These are phyloP conservation scores for Fistulinella cinereoalba DNA, from an alignment of 1,284 basidiomycete genomes.

Conservation along the genomic window DNA sequence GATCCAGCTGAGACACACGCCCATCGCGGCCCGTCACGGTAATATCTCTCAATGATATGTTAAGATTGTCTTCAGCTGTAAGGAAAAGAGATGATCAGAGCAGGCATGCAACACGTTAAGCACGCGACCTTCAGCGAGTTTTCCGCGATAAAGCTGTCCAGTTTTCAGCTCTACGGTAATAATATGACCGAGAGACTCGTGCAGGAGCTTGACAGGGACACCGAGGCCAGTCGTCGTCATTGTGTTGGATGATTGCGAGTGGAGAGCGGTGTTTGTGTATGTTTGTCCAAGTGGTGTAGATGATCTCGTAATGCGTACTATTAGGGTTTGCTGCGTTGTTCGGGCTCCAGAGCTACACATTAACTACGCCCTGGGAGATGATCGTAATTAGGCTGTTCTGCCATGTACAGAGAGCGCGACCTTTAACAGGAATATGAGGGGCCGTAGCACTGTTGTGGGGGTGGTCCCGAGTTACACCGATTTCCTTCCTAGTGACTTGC, in stretches of 20 bases:
- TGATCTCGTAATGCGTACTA: too few relatives aligned
- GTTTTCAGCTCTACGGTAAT: constrained; percentile 98
- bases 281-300: constrained; percentile 16
- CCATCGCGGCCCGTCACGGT: constrained; percentile 98
- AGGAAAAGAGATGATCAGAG: constrained; percentile 19
- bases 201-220: constrained; percentile 89
- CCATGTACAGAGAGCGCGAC: too few relatives aligned
- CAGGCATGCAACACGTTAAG: constrained; percentile 10
- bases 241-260: constrained; percentile 11
- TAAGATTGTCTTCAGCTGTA: constrained; percentile 96
- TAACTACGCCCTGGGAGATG: too few relatives aligned
- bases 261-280: constrained; percentile 15
- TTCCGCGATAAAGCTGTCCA: constrained; percentile 95
- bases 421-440: too few relatives aligned
- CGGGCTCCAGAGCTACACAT: too few relatives aligned
- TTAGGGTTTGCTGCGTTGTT: not conserved
- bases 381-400: too few relatives aligned
- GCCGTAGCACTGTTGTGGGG: too few relatives aligned
- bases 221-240: constrained; percentile 60
- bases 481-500: too few relatives aligned
- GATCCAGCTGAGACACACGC: constrained; percentile 98
- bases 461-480: too few relatives aligned
- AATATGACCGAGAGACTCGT: constrained; percentile 93
- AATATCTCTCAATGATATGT: constrained; percentile 95
- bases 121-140: constrained; percentile 85